A percentile compares a stretch with the other conserved stretches of the same genome.
Evolutionary conservation across 2,329 filamentous ascomycete genomes (phyloP).

Genomic region (Aplosporella prunicola): DNA sequence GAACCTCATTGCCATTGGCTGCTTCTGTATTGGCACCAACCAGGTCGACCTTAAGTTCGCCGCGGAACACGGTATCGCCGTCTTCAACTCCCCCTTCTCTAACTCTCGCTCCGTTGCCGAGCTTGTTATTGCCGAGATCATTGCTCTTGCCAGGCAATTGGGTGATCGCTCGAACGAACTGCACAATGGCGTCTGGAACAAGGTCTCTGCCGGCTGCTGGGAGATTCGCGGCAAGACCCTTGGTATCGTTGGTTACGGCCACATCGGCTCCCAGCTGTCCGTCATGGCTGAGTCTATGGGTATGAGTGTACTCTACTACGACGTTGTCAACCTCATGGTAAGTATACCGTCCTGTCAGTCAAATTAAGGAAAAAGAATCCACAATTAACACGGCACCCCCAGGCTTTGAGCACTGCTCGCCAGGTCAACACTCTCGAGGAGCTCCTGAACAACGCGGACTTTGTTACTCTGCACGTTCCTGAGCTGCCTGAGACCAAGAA

Average conservation of each 20-base stretch:
- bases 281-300: slow-evolving; percentile 96
- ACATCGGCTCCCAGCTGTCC: slow-evolving; percentile 92
- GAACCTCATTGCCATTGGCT: slow-evolving; percentile 90
- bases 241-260: slow-evolving; percentile 92
- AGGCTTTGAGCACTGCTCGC: slow-evolving; percentile 69
- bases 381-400: neutral
- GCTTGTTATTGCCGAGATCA: slow-evolving; percentile 89
- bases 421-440: slow-evolving; percentile 71
- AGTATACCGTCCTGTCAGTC: neutral
- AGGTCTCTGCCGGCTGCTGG: slow-evolving; percentile 94
- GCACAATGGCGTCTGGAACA: slow-evolving; percentile 94
- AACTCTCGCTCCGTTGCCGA: slow-evolving; percentile 97
- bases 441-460: slow-evolving; percentile 73
- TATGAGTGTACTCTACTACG: slow-evolving; percentile 96
- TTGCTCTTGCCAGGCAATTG: slow-evolving; percentile 80
- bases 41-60: slow-evolving; percentile 83
- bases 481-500: slow-evolving; percentile 87
- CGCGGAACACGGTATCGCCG: slow-evolving; percentile 77
- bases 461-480: slow-evolving; percentile 89
- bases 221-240: slow-evolving; percentile 96
- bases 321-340: slow-evolving; percentile 81
- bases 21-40: slow-evolving; percentile 98
- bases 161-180: slow-evolving; percentile 89
- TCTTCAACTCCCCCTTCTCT: slow-evolving; percentile 98
- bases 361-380: neutral